Evolutionary conservation across 257 asterid species (phyloP).

Genomic region (Scutellaria minor): DNA sequence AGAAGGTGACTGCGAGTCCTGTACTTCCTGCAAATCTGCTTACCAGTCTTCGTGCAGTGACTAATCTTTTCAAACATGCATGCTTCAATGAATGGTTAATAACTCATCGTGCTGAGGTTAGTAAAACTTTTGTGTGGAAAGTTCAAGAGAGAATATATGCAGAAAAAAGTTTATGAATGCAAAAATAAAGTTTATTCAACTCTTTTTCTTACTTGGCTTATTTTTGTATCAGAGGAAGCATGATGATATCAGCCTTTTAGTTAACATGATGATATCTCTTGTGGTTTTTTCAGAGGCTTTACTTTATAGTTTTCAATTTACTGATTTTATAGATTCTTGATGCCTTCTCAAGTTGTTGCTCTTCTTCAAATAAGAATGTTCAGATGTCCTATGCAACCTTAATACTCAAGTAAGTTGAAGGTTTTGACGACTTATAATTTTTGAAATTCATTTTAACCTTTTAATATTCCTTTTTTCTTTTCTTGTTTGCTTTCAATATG

Average conservation of each 20-base stretch:
- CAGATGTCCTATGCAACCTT: constrained; percentile 89
- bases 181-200: background rate
- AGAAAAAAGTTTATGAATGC: background rate
- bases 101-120: constrained; percentile 81
- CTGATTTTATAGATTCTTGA: constrained; percentile 78
- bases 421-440: background rate
- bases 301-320: constrained; percentile 29
- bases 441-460: constrained; percentile 2
- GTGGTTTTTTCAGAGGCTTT: constrained; percentile 15
- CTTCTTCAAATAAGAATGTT: constrained; percentile 85
- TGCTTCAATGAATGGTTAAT: constrained; percentile 67
- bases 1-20: constrained; percentile 76
- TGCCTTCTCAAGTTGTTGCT: constrained; percentile 76
- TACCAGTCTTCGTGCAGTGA: constrained; percentile 84
- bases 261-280: background rate
- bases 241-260: background rate
- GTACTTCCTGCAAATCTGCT: constrained; percentile 86
- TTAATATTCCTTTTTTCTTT: constrained; percentile 24
- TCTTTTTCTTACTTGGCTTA: constrained; percentile 17
- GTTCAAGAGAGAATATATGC: constrained; percentile 15
- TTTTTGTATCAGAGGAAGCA: constrained; percentile 1
- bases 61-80: constrained; percentile 77
- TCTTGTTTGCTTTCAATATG: constrained; percentile 3
- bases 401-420: constrained; percentile 82
- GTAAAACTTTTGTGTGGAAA: constrained; percentile 32